phyloP scores from a whole-genome alignment of 129 eudicot species.

The Kitagawia praeruptora region DNA sequence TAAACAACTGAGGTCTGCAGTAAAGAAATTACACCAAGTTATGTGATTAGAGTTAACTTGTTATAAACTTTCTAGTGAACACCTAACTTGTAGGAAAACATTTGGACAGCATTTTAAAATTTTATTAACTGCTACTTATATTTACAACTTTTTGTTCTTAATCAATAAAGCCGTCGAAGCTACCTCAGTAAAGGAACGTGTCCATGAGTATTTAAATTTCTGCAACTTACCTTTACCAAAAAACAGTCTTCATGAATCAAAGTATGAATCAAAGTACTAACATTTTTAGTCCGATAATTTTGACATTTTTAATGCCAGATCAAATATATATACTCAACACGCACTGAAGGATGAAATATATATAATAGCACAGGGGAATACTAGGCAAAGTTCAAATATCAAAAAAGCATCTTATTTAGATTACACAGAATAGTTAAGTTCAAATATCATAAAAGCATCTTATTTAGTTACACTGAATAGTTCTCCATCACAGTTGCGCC shows the following conservation, averaged over 20 bases:
- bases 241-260: neutral
- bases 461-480: conserved; percentile 14
- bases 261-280: no score
- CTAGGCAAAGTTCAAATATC: neutral
- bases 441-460: neutral
- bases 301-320: neutral
- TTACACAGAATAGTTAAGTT: conserved; percentile 8
- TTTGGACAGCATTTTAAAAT: neutral
- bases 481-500: conserved; percentile 1
- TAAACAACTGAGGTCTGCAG: neutral
- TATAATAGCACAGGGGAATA: neutral
- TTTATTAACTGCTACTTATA: neutral
- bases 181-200: no score
- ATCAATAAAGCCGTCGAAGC: no score
- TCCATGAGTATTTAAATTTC: neutral
- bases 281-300: neutral
- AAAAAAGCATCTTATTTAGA: conserved; percentile 1
- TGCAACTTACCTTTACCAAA: neutral
- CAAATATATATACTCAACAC: neutral
- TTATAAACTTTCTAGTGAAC: neutral
- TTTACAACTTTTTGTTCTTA: neutral
- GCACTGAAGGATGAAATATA: neutral
- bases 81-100: neutral
- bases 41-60: neutral
- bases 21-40: neutral